Evolutionary conservation across 805 yeast species (phyloP).

Genomic region (Starmerella vaccinii): DNA sequence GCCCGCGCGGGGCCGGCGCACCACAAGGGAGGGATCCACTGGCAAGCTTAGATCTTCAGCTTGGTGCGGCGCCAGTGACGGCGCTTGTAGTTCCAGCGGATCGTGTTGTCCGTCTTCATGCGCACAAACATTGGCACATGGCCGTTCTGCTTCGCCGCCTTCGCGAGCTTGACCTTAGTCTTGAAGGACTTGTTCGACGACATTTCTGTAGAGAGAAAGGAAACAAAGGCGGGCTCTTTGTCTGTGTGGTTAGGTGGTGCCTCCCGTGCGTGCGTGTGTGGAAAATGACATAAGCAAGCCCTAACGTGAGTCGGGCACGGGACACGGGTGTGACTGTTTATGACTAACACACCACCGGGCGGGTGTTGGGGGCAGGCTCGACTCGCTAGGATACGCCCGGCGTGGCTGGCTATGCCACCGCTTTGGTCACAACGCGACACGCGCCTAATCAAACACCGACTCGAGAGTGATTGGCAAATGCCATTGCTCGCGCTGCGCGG

Average conservation of each 20-base stretch:
- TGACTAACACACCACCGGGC: neutral
- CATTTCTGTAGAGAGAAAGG: slow-evolving; percentile 15
- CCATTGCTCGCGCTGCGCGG: neutral
- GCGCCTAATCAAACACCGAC: neutral
- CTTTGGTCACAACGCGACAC: neutral
- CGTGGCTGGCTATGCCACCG: slow-evolving; percentile 1
- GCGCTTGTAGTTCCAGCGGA: slow-evolving; percentile 91
- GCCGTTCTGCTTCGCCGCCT: slow-evolving; percentile 98
- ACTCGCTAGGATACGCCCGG: too few species aligned
- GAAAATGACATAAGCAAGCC: slow-evolving; percentile 3
- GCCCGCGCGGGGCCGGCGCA: neutral
- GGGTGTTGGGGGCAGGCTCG: too few species aligned
- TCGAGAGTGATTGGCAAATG: neutral
- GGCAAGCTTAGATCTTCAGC: slow-evolving; percentile 73
- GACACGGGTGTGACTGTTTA: neutral
- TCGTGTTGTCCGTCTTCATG: slow-evolving; percentile 93
- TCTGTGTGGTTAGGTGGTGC: slow-evolving; percentile 1
- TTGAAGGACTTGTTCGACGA: slow-evolving; percentile 78
- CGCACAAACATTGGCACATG: slow-evolving; percentile 99
- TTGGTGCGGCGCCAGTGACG: slow-evolving; percentile 99
- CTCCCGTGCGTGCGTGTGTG: neutral
- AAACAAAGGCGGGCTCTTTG: neutral
- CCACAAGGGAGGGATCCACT: slow-evolving; percentile 5
- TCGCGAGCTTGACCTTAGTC: slow-evolving; percentile 97
- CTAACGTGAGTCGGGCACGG: slow-evolving; percentile 1